Evolutionary conservation across 495 filamentous ascomycete species (phyloP).

Genomic region (Penicillium lividum): DNA sequence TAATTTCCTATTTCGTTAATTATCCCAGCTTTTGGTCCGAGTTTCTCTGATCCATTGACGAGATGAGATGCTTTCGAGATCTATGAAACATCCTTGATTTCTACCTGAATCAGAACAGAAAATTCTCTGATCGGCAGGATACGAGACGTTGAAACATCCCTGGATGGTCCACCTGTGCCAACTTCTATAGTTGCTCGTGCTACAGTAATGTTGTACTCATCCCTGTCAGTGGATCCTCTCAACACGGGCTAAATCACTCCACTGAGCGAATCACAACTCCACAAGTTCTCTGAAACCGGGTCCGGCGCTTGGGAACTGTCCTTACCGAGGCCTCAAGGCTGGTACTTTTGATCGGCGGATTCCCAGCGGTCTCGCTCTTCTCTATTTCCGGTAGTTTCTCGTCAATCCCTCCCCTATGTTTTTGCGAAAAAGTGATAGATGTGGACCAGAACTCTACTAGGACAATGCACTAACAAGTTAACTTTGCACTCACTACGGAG

Average conservation of each 20-base stretch:
- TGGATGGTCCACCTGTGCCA: conserved; percentile 1
- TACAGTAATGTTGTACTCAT: background rate
- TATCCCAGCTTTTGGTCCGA: background rate
- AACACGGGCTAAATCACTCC: background rate
- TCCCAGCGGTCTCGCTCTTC: background rate
- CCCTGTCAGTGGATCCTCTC: background rate
- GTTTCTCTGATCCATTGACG: background rate
- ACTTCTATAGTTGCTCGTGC: background rate
- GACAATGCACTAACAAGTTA: background rate
- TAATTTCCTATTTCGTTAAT: background rate
- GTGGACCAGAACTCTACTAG: background rate
- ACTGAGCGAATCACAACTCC: background rate
- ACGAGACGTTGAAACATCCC: conserved; percentile 16
- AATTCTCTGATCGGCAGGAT: conserved; percentile 8
- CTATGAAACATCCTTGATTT: background rate
- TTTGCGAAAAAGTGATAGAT: background rate
- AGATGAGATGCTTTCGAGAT: conserved; percentile 4
- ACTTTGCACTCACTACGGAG: too few relatives aligned
- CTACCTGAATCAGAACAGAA: background rate
- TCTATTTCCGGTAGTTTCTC: background rate
- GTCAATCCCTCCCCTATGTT: background rate
- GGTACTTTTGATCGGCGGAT: background rate
- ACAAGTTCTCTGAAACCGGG: background rate
- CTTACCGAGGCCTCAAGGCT: background rate
- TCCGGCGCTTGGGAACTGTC: background rate